These are phyloP conservation scores for Geotrichum macrosporum DNA, from an alignment of 1,139 yeast species.

Conservation along the genomic window DNA sequence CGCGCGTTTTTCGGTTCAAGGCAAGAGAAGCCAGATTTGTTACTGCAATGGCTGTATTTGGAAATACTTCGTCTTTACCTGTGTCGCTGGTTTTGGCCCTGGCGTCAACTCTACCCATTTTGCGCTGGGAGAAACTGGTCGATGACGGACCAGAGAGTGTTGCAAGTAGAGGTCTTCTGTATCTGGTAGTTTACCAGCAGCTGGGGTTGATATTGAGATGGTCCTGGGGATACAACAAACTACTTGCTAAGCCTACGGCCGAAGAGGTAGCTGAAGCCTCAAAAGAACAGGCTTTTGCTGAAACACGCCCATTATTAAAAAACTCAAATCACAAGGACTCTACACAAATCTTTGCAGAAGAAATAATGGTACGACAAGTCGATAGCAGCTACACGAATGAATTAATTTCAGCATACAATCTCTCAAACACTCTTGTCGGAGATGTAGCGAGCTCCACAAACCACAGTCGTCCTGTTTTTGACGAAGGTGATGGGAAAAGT, in stretches of 20 bases:
- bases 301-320: constrained; percentile 10
- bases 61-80: constrained; percentile 59
- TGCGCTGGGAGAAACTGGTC: constrained; percentile 68
- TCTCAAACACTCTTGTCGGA: constrained; percentile 2
- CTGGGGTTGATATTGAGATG: constrained; percentile 79
- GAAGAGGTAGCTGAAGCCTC: constrained; percentile 15
- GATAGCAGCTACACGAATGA: not conserved
- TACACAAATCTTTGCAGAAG: too few species aligned
- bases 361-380: too few species aligned
- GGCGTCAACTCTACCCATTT: constrained; percentile 67
- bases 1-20: constrained; percentile 49
- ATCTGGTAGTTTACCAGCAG: constrained; percentile 75
- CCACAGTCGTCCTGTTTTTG: not conserved
- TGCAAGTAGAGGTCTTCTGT: constrained; percentile 75
- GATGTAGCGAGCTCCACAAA: not conserved
- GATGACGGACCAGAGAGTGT: constrained; percentile 65
- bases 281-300: constrained; percentile 9
- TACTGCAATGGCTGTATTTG: constrained; percentile 85
- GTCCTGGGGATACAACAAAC: constrained; percentile 88
- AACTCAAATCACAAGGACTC: not conserved
- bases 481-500: not conserved
- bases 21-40: constrained; percentile 71
- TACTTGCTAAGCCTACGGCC: constrained; percentile 49
- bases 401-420: constrained; percentile 14
- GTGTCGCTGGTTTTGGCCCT: constrained; percentile 70